These are phyloP conservation scores for Podospora fimiseda DNA, from an alignment of 495 filamentous ascomycete species.

Conservation along the genomic window DNA sequence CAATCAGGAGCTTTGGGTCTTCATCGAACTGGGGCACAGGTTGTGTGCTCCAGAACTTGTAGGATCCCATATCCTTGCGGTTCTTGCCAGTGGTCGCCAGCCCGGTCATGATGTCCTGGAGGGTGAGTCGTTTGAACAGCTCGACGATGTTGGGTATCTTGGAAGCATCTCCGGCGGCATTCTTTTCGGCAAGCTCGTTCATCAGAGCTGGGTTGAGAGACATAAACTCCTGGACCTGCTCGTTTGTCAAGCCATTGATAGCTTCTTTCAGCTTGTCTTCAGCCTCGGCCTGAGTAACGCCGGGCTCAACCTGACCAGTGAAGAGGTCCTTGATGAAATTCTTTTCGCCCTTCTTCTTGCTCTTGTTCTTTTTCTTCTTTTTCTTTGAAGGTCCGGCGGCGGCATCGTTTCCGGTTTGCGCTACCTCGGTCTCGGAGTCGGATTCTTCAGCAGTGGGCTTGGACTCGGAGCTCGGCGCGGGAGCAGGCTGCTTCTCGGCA, in stretches of 20 bases:
- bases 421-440: constrained; percentile 27
- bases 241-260: constrained; percentile 38
- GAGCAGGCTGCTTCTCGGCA: constrained; percentile 17
- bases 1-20: constrained; percentile 26
- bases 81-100: constrained; percentile 72
- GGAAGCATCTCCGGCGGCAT: constrained; percentile 12
- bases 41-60: constrained; percentile 98
- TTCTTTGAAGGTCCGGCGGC: constrained; percentile 24
- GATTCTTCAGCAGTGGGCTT: constrained; percentile 32
- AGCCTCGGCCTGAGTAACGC: constrained; percentile 8
- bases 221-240: constrained; percentile 49
- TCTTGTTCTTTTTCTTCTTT: constrained; percentile 49
- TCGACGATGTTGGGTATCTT: constrained; percentile 44
- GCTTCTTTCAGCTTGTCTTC: constrained; percentile 33
- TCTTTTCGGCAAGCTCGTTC: constrained; percentile 40
- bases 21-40: constrained; percentile 78
- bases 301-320: not conserved
- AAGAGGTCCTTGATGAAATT: constrained; percentile 6
- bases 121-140: constrained; percentile 62
- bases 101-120: constrained; percentile 78
- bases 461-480: constrained; percentile 5
- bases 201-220: constrained; percentile 57
- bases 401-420: constrained; percentile 12
- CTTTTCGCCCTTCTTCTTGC: constrained; percentile 36
- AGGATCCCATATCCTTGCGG: constrained; percentile 88